These are phyloP conservation scores for Rhizoclosmatium sp. DNA, from an alignment of 192 early-diverging fungal genomes.

Conservation along the genomic window DNA sequence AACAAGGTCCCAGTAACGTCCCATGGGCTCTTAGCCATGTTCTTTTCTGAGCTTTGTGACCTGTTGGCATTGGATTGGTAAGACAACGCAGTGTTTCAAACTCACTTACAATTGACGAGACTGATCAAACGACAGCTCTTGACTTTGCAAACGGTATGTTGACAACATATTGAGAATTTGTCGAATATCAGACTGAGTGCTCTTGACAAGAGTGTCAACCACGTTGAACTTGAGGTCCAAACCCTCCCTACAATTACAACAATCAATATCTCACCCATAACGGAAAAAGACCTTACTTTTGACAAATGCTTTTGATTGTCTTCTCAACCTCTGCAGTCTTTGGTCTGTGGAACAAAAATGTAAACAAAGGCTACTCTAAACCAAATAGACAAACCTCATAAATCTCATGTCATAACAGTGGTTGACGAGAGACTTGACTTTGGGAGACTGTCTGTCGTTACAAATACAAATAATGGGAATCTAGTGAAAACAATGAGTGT, in stretches of 20 bases:
- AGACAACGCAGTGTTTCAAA: not conserved
- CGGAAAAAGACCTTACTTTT: slow-evolving; percentile 44
- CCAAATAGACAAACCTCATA: slow-evolving; percentile 54
- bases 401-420: slow-evolving; percentile 87
- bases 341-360: slow-evolving; percentile 54
- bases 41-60: slow-evolving; percentile 60
- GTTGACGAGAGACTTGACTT: slow-evolving; percentile 83
- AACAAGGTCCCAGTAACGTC: slow-evolving; percentile 78
- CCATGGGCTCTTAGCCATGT: slow-evolving; percentile 72
- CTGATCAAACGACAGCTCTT: slow-evolving; percentile 80
- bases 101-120: slow-evolving; percentile 72
- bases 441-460: slow-evolving; percentile 89
- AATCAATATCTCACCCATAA: not conserved
- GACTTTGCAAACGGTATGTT: slow-evolving; percentile 78
- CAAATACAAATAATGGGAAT: slow-evolving; percentile 99
- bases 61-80: slow-evolving; percentile 11
- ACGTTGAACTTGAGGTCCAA: slow-evolving; percentile 80
- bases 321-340: slow-evolving; percentile 75
- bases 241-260: slow-evolving; percentile 65
- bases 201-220: slow-evolving; percentile 78
- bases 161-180: slow-evolving; percentile 96
- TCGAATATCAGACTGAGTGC: slow-evolving; percentile 90
- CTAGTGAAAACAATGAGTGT: slow-evolving; percentile 42
- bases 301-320: slow-evolving; percentile 79
- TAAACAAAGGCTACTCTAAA: slow-evolving; percentile 16